These are phyloP conservation scores for Nitzschia putrida DNA, from an alignment of 108 stramenopile species.

Conservation along the genomic window DNA sequence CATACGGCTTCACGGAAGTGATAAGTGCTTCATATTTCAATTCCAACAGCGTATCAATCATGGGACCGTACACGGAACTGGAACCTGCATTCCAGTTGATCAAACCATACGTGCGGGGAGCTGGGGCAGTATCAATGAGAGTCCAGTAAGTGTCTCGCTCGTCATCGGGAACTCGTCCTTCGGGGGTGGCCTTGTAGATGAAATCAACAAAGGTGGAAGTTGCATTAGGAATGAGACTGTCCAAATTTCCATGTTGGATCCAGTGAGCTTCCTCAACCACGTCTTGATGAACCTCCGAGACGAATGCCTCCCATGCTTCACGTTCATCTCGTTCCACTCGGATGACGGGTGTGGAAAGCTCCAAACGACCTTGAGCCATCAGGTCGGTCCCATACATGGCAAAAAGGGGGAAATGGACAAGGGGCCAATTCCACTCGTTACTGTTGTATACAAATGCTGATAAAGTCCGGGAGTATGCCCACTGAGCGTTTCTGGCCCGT, in stretches of 20 bases:
- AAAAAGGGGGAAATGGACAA: not conserved
- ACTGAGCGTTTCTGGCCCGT: too few species aligned
- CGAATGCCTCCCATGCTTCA: not conserved
- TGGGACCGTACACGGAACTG: not conserved
- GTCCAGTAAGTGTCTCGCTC: not conserved
- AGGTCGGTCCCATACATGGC: not conserved
- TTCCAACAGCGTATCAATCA: not conserved
- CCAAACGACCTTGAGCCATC: not conserved
- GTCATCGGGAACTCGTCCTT: not conserved
- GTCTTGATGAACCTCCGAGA: not conserved
- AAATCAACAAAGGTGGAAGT: not conserved
- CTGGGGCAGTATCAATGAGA: not conserved
- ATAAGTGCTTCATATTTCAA: not conserved
- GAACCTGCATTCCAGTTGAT: constrained; percentile 11
- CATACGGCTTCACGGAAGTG: not conserved
- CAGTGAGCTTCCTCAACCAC: not conserved
- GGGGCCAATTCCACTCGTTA: not conserved
- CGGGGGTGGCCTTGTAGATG: not conserved
- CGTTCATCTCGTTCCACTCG: not conserved
- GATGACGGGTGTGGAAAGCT: not conserved
- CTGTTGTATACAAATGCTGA: not conserved
- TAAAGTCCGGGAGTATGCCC: not conserved
- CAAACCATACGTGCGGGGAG: not conserved
- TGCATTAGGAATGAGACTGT: not conserved
- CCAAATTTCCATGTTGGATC: constrained; percentile 13